Evolutionary conservation across 495 filamentous ascomycete species (phyloP).

Genomic region (Penicillium pancosmium): DNA sequence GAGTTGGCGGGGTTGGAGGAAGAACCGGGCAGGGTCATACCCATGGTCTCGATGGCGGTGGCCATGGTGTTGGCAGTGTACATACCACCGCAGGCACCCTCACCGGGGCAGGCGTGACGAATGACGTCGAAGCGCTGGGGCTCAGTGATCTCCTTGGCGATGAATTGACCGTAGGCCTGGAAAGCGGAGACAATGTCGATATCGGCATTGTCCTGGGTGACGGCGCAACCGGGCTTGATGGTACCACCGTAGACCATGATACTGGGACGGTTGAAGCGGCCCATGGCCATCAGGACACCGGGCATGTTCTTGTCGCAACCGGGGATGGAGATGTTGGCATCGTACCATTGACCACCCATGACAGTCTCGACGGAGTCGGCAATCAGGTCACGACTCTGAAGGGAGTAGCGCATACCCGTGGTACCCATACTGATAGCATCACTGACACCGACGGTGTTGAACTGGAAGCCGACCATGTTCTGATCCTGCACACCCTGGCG

Average conservation of each 20-base stretch:
- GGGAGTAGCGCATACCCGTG: conserved; percentile 84
- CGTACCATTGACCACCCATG: conserved; percentile 99
- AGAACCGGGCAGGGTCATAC: conserved; percentile 92
- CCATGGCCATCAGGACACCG: conserved; percentile 97
- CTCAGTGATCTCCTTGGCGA: conserved; percentile 88
- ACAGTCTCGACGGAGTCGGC: conserved; percentile 98
- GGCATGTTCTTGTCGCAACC: conserved; percentile 99
- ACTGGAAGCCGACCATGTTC: conserved; percentile 82
- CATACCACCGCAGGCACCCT: conserved; percentile 97
- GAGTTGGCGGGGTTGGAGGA: conserved; percentile 92
- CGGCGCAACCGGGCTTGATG: conserved; percentile 86
- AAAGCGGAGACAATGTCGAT: conserved; percentile 97
- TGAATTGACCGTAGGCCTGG: conserved; percentile 95
- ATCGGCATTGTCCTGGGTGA: conserved; percentile 68
- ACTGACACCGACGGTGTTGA: conserved; percentile 97
- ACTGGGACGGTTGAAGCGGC: conserved; percentile 86
- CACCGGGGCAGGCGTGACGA: conserved; percentile 88
- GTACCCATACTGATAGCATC: conserved; percentile 62
- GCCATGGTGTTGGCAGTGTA: conserved; percentile 99
- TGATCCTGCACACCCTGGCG: conserved; percentile 82
- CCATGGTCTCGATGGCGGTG: conserved; percentile 92
- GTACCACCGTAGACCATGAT: conserved; percentile 97
- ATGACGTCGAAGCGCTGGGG: conserved; percentile 93
- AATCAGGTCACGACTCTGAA: conserved; percentile 94
- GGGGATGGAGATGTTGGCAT: conserved; percentile 97